Evolutionary conservation across 1,139 yeast genomes (phyloP).

Genomic region (Yamadazyma aaseri): DNA sequence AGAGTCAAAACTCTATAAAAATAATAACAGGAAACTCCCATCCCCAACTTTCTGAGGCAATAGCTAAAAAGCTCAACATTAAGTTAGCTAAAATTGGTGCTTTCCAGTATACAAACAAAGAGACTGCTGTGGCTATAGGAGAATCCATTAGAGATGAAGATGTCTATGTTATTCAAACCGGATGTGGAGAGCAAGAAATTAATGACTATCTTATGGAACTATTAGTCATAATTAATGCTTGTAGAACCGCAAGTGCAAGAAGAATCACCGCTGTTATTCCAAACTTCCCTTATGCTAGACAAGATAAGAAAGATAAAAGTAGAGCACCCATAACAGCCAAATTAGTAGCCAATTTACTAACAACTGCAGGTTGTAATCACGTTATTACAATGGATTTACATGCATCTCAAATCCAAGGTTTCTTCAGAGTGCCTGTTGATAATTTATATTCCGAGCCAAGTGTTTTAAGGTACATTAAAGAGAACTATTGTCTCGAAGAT

Average conservation of each 20-base stretch:
- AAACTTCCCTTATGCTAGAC: constrained; percentile 95
- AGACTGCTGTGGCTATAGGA: constrained; percentile 88
- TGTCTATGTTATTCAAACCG: constrained; percentile 87
- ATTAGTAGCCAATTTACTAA: constrained; percentile 90
- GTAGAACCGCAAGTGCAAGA: constrained; percentile 93
- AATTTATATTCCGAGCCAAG: constrained; percentile 95
- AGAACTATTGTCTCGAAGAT: constrained; percentile 60
- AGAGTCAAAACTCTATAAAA: constrained; percentile 47
- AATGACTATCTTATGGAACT: constrained; percentile 88
- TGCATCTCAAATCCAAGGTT: constrained; percentile 97
- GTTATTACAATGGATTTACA: constrained; percentile 97
- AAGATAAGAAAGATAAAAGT: constrained; percentile 93
- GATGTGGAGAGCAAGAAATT: constrained; percentile 70
- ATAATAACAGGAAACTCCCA: constrained; percentile 88
- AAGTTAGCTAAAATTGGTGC: constrained; percentile 63
- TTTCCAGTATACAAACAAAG: constrained; percentile 74
- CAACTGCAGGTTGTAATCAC: constrained; percentile 95
- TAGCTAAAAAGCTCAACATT: constrained; percentile 60
- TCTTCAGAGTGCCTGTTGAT: constrained; percentile 94
- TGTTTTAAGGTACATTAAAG: constrained; percentile 83
- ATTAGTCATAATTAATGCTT: constrained; percentile 89
- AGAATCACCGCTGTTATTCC: constrained; percentile 95
- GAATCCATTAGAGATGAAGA: constrained; percentile 98
- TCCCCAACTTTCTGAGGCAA: constrained; percentile 71
- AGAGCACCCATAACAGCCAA: constrained; percentile 98